Conservation (phyloP, 192 early-diverging fungal genomes). For the Phycomyces nitens region DNA sequence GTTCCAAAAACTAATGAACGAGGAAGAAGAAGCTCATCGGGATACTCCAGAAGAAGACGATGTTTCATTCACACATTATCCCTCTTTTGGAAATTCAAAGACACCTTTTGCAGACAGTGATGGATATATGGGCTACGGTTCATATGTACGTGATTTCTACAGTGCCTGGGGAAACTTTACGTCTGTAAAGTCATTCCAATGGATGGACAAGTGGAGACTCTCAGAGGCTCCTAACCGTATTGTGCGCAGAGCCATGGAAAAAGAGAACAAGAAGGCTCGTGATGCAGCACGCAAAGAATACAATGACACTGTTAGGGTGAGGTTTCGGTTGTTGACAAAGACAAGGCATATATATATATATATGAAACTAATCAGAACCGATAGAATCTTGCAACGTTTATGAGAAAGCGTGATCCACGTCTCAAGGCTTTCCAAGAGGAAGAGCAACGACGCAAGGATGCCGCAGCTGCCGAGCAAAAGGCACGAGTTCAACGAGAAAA, state of each 20-base stretch:
- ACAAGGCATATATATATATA: too few relatives aligned
- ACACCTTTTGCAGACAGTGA: slow-evolving; percentile 62
- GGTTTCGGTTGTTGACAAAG: too few relatives aligned
- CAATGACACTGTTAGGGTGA: slow-evolving; percentile 67
- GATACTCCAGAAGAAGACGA: slow-evolving; percentile 29
- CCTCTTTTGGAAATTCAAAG: slow-evolving; percentile 69
- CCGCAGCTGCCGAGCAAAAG: slow-evolving; percentile 55
- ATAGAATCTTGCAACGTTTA: slow-evolving; percentile 67
- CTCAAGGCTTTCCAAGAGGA: slow-evolving; percentile 64
- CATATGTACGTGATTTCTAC: slow-evolving; percentile 68
- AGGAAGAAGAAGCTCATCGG: slow-evolving; percentile 67
- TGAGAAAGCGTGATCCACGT: slow-evolving; percentile 90
- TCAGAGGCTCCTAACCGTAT: slow-evolving; percentile 80
- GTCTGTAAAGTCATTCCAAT: slow-evolving; percentile 84
- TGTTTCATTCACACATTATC: slow-evolving; percentile 25
- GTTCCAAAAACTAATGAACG: slow-evolving; percentile 74
- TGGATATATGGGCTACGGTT: slow-evolving; percentile 33
- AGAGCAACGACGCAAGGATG: slow-evolving; percentile 50
- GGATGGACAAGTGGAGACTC: slow-evolving; percentile 86
- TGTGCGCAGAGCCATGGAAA: slow-evolving; percentile 82
- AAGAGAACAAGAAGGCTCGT: slow-evolving; percentile 85
- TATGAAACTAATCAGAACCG: too few relatives aligned
- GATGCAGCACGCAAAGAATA: slow-evolving; percentile 71
- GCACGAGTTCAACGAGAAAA: slow-evolving; percentile 59
- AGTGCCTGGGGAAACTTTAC: slow-evolving; percentile 79